phyloP scores from a whole-genome alignment of 139 green algal genomes.

The Mesotaenium endlicherianum region DNA sequence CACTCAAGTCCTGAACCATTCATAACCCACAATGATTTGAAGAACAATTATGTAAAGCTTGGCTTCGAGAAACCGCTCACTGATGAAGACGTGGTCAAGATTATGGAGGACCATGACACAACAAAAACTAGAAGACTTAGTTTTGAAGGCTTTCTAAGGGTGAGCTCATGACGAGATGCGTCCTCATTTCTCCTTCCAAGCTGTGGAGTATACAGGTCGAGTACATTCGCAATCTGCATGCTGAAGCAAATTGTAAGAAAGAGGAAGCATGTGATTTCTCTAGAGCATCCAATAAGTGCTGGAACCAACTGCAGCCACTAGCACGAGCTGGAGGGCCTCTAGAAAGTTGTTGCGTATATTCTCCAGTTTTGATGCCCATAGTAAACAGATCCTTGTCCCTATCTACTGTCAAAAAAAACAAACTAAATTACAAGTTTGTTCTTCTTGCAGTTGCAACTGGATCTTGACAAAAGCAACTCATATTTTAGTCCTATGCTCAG shows the following conservation, averaged over 20 bases:
- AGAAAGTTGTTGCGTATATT: no score
- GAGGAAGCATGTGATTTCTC: no score
- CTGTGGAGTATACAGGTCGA: no score
- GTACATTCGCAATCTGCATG: no score
- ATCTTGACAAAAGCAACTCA: slow-evolving; percentile 35
- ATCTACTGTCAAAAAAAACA: no score
- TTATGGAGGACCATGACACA: background rate
- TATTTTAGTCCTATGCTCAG: slow-evolving; percentile 19
- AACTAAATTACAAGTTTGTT: slow-evolving; percentile 25
- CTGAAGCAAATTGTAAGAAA: no score
- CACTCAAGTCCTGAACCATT: background rate
- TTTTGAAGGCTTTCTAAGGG: slow-evolving; percentile 7
- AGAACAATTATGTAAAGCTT: background rate
- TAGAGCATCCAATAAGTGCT: no score
- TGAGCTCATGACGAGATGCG: background rate
- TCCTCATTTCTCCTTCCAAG: no score
- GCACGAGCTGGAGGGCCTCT: no score
- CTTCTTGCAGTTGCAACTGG: slow-evolving; percentile 32
- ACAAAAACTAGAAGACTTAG: background rate
- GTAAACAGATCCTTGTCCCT: background rate
- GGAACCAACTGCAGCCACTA: no score
- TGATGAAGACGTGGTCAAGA: slow-evolving; percentile 2
- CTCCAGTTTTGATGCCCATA: background rate
- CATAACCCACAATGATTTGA: background rate
- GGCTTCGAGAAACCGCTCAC: background rate